A percentile compares a stretch with the other conserved stretches of the same genome.
Evolutionary conservation across 768 basidiomycete species (phyloP).

Genomic region (Cystofilobasidium ferigula): DNA sequence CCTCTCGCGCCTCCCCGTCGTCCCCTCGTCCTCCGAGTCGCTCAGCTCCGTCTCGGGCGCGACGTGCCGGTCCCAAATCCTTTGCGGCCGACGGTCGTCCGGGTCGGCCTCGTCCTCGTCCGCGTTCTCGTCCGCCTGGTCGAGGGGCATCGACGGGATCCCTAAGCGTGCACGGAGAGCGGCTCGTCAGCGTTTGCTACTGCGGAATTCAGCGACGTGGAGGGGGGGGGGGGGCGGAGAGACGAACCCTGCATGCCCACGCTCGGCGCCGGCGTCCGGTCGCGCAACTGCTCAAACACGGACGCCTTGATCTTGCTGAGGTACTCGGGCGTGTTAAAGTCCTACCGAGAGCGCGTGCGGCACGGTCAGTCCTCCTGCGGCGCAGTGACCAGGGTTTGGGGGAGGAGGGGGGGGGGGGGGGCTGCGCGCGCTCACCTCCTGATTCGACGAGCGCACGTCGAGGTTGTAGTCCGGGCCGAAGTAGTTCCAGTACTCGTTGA

Average conservation of each 20-base stretch:
- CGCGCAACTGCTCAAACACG: slow-evolving; percentile 79
- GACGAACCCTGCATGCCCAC: slow-evolving; percentile 74
- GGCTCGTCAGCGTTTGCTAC: neutral
- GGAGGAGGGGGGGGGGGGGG: neutral
- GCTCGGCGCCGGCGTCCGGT: slow-evolving; percentile 77
- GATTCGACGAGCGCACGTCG: slow-evolving; percentile 86
- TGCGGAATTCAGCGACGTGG: neutral
- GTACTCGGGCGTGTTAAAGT: slow-evolving; percentile 85
- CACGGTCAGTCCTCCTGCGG: too few species aligned
- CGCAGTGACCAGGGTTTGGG: neutral
- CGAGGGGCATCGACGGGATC: slow-evolving; percentile 72
- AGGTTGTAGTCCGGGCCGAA: slow-evolving; percentile 96
- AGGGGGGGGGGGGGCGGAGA: neutral
- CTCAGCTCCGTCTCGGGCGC: slow-evolving; percentile 83
- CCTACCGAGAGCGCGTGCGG: too few species aligned
- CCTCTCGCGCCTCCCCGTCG: slow-evolving; percentile 54
- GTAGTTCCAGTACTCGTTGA: slow-evolving; percentile 98
- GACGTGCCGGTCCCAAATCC: slow-evolving; percentile 65
- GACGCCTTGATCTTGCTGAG: slow-evolving; percentile 84
- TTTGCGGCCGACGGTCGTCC: slow-evolving; percentile 63
- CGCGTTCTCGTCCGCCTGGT: slow-evolving; percentile 63
- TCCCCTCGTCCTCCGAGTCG: slow-evolving; percentile 96
- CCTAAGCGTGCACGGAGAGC: slow-evolving; percentile 45
- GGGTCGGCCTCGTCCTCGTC: slow-evolving; percentile 73
- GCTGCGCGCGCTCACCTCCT: too few species aligned